phyloP scores from a whole-genome alignment of 805 yeast genomes.

The Kodamaea neixiangensis region DNA sequence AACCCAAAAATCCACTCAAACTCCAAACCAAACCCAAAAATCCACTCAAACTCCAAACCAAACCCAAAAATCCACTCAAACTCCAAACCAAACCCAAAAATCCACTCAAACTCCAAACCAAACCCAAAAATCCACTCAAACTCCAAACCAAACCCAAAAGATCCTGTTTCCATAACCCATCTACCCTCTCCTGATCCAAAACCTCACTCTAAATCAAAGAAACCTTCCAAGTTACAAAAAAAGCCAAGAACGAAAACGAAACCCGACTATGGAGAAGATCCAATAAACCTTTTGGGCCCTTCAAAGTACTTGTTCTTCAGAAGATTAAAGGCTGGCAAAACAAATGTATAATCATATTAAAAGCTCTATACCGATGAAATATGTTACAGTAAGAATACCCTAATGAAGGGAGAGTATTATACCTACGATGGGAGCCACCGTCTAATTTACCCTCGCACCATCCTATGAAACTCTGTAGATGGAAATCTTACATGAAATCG shows the following conservation, averaged over 20 bases:
- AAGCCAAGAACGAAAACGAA: background rate
- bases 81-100: background rate
- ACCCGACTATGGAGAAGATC: conserved; percentile 1
- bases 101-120: background rate
- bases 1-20: too few species aligned
- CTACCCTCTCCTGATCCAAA: too few species aligned
- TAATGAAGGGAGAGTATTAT: too few species aligned
- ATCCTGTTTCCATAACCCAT: background rate
- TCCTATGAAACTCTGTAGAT: background rate
- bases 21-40: too few species aligned
- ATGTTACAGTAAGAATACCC: background rate
- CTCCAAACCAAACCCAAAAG: background rate
- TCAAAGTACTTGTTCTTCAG: conserved; percentile 8
- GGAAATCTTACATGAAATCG: conserved; percentile 68
- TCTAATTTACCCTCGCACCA: too few species aligned
- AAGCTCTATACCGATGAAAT: background rate
- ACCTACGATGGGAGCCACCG: too few species aligned
- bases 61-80: too few species aligned
- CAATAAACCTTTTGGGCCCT: conserved; percentile 8
- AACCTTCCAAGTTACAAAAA: background rate
- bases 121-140: background rate
- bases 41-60: too few species aligned
- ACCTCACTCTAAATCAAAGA: too few species aligned
- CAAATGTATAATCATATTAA: background rate
- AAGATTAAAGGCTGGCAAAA: background rate